Percentiles rank a stretch among this genome's conserved stretches.
These are phyloP conservation scores for Melastoma malabathricum DNA, from an alignment of 345 rosid species.

Conservation along the genomic window DNA sequence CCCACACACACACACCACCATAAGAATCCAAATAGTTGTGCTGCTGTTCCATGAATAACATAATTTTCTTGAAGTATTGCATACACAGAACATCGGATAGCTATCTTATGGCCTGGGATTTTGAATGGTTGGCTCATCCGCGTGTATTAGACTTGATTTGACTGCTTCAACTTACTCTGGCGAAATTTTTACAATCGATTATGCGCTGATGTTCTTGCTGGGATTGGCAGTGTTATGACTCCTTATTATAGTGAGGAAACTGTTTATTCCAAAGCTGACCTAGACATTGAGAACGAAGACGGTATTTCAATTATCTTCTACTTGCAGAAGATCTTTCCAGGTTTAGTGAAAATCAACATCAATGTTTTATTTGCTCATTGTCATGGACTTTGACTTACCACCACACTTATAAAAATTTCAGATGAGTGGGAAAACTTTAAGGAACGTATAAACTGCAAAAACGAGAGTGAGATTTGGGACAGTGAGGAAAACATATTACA, in stretches of 20 bases:
- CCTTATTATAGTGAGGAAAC: slow-evolving; percentile 98
- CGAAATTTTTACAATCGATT: no score
- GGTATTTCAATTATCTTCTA: slow-evolving; percentile 89
- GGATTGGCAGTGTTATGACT: slow-evolving; percentile 66
- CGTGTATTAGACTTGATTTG: no score
- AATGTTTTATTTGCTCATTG: no score
- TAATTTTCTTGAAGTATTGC: no score
- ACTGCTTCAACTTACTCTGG: no score
- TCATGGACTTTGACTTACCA: neutral
- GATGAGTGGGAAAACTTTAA: slow-evolving; percentile 97
- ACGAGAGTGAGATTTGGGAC: slow-evolving; percentile 63
- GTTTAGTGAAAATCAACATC: slow-evolving; percentile 24
- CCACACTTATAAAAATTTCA: slow-evolving; percentile 11
- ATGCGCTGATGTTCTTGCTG: slow-evolving; percentile 1
- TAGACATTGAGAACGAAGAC: slow-evolving; percentile 94
- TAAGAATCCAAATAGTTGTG: no score
- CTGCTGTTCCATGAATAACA: no score
- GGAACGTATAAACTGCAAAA: slow-evolving; percentile 69
- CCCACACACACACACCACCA: no score
- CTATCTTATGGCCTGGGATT: no score
- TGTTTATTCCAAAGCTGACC: slow-evolving; percentile 78
- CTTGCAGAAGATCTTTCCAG: slow-evolving; percentile 94
- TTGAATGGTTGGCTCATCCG: no score
- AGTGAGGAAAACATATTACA: slow-evolving; percentile 89
- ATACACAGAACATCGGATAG: no score